Percentiles rank a stretch among this genome's conserved stretches.
Conservation (phyloP, 306 rosid genomes). For the Dalbergia cochinchinensis region DNA sequence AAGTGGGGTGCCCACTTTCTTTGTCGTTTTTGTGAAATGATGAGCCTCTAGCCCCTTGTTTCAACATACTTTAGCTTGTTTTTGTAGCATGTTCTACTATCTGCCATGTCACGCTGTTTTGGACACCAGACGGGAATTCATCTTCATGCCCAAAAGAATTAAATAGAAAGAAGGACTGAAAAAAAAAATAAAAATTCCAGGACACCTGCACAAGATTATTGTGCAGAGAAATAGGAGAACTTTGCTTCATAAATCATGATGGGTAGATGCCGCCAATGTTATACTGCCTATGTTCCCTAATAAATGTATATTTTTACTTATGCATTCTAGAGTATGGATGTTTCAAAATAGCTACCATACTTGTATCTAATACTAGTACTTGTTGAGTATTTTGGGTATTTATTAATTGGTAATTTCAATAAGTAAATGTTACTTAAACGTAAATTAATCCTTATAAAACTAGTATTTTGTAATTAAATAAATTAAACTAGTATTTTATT, state of each 20-base stretch:
- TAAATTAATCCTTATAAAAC: too few species aligned
- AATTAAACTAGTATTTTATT: too few species aligned
- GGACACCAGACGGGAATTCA: constrained; percentile 25
- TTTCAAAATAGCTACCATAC: too few species aligned
- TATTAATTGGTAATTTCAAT: too few species aligned
- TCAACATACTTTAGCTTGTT: constrained; percentile 40
- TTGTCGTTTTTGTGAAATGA: constrained; percentile 54
- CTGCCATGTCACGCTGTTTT: constrained; percentile 37
- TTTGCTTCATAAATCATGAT: constrained; percentile 17
- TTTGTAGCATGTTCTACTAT: constrained; percentile 22
- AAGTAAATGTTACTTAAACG: too few species aligned
- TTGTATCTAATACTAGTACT: too few species aligned
- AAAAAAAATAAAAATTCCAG: background rate
- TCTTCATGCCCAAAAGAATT: constrained; percentile 29
- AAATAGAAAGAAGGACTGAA: constrained; percentile 14
- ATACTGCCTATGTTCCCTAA: too few species aligned
- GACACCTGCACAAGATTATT: constrained; percentile 23
- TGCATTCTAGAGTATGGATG: too few species aligned
- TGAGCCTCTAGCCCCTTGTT: constrained; percentile 27
- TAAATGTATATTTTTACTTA: too few species aligned
- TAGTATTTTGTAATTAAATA: too few species aligned
- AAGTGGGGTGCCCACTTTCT: constrained; percentile 49
- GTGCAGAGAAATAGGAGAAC: constrained; percentile 1
- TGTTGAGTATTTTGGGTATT: too few species aligned
- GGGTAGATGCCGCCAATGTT: background rate